Base-by-base conservation (phyloP, 1,284 basidiomycete genomes). In the Chalciporus sp. region DNA sequence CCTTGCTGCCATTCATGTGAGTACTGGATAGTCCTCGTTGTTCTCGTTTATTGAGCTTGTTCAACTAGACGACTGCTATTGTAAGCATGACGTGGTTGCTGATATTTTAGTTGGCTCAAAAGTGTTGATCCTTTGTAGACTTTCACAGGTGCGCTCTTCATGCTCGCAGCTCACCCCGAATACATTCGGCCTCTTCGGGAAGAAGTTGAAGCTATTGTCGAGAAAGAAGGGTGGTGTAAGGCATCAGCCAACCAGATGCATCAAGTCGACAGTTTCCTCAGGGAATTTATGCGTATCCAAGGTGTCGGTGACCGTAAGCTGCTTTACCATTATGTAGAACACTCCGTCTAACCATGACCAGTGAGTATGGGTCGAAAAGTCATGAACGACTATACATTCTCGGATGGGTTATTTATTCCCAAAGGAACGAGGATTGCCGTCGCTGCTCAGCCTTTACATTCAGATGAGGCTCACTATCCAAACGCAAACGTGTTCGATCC, bases 261-360 rank as follows among this genome's bases (percentile, higher is more conserved):
- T 43, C 76, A 73, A 55, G 47, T 79, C 4, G 79, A 82, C 60
- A 81, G 79, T 56, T 78, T 81, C 61, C 31, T 82, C 23, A 72
- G 67, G 44, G 80, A 82, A 58, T 66, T 68, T 1, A 69, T 72
- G 49, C 69, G 79, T 1, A 42, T 72, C 16, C 61, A 70, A 33
- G 69, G 71, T 0, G 45, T 70, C 5, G 56, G 51, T 42, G 20
- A 57, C n/a, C 31, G 73, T 72, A 61, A 46, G 33, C 8, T 14
- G 29, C 3, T 23, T 23, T 23, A 23, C 6, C 23, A 23, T 6
- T 23, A 6, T 23, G 23, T 23, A 23, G 2, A 23, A 23, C 64
- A 6, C 71, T 64, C 50, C 62, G 72, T 9, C 23, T 6, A 23
- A 23, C 23, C 23, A 3, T 23, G 23, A 23, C 23, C 23, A 23